Conservation (phyloP, 331 rosid genomes). For the Rosa hybrid region DNA sequence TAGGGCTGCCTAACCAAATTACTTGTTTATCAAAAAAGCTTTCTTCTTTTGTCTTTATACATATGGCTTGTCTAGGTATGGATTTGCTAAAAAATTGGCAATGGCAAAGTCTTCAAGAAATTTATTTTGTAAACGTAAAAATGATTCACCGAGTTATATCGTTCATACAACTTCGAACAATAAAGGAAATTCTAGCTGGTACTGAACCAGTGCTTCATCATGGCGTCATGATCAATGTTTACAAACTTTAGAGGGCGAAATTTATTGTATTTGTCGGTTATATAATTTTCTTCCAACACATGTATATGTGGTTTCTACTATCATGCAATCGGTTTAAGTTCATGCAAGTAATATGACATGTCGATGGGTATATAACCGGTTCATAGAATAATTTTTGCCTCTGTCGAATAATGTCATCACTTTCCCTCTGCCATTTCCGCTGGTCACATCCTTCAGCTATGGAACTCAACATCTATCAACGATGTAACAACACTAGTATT, state of each 20-base stretch:
- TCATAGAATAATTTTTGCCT: background rate
- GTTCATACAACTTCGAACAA: background rate
- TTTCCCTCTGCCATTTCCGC: background rate
- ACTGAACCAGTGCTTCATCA: background rate
- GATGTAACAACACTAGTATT: background rate
- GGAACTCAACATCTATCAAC: background rate
- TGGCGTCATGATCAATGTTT: background rate
- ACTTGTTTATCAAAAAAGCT: background rate
- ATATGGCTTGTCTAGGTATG: background rate
- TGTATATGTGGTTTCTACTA: background rate
- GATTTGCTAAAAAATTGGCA: background rate
- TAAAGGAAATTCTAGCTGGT: background rate
- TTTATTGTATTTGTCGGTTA: background rate
- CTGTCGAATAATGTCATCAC: background rate
- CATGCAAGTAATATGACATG: background rate
- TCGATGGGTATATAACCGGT: background rate
- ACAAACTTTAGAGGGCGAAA: background rate
- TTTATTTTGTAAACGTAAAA: background rate
- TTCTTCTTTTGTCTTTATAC: background rate
- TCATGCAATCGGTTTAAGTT: background rate
- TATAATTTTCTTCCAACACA: too few species aligned
- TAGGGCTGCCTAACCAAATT: constrained; percentile 1
- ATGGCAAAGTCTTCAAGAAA: background rate
- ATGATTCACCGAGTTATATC: background rate
- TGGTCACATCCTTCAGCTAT: background rate